These are phyloP conservation scores for Fonsecaea erecta DNA, from an alignment of 2,329 filamentous ascomycete genomes.

Conservation along the genomic window DNA sequence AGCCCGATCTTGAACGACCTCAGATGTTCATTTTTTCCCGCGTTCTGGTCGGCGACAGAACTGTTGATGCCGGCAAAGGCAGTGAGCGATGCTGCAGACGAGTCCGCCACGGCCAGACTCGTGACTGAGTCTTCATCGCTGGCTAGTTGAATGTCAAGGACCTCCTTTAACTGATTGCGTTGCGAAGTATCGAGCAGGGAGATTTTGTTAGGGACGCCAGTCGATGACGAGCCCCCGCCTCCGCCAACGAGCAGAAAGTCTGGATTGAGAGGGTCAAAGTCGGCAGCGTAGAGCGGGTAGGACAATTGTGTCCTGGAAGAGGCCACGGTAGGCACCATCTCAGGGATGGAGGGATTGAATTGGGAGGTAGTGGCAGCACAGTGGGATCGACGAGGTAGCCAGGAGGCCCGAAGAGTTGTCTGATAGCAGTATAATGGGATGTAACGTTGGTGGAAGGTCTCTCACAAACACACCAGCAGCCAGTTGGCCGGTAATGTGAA, in stretches of 20 bases:
- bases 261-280: constrained; percentile 82
- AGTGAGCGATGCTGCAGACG: constrained; percentile 56
- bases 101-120: constrained; percentile 73
- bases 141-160: constrained; percentile 76
- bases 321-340: constrained; percentile 31
- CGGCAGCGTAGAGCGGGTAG: constrained; percentile 85
- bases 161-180: constrained; percentile 66
- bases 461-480: background rate
- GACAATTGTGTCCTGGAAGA: constrained; percentile 55
- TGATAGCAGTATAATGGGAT: background rate
- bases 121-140: constrained; percentile 88
- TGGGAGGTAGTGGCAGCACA: background rate
- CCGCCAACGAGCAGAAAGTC: constrained; percentile 80
- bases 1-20: constrained; percentile 71
- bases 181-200: constrained; percentile 71
- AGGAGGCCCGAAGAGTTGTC: background rate
- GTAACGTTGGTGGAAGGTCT: background rate
- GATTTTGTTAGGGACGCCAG: constrained; percentile 85
- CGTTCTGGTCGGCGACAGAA: constrained; percentile 70
- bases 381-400: background rate
- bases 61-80: constrained; percentile 84
- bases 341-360: background rate
- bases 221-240: constrained; percentile 80
- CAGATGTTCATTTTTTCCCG: constrained; percentile 82
- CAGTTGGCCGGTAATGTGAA: background rate